Percentiles rank a stretch among this genome's conserved stretches.
Evolutionary conservation across 2,329 filamentous ascomycete species (phyloP).

Genomic region (Trichophyton equinum): DNA sequence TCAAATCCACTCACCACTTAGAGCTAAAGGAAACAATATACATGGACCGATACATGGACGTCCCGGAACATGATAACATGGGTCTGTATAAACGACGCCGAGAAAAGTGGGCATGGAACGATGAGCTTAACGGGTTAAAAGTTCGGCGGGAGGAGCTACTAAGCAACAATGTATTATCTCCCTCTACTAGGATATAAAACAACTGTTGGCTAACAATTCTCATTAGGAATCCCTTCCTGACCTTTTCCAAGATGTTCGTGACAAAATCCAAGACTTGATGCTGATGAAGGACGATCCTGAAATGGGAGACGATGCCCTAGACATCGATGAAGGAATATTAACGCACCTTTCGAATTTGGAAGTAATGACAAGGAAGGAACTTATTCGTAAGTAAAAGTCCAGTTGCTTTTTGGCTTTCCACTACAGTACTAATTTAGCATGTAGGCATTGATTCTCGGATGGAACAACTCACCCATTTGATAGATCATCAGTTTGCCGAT

Average conservation of each 20-base stretch:
- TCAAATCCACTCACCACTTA: slow-evolving; percentile 67
- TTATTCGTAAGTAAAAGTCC: slow-evolving; percentile 27
- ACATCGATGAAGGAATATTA: slow-evolving; percentile 32
- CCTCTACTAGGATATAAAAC: background rate
- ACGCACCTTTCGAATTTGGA: slow-evolving; percentile 36
- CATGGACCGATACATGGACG: slow-evolving; percentile 73
- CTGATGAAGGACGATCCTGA: slow-evolving; percentile 24
- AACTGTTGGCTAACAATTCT: slow-evolving; percentile 9
- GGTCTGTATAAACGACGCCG: slow-evolving; percentile 54
- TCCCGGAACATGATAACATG: slow-evolving; percentile 46
- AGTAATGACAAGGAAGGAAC: slow-evolving; percentile 34
- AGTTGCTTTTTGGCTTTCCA: background rate
- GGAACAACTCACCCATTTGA: slow-evolving; percentile 35
- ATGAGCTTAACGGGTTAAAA: slow-evolving; percentile 46
- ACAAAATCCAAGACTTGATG: slow-evolving; percentile 34
- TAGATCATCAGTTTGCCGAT: slow-evolving; percentile 49
- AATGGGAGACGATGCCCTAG: slow-evolving; percentile 28
- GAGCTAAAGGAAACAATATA: slow-evolving; percentile 70
- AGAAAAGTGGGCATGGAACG: slow-evolving; percentile 58
- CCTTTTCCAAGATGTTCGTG: slow-evolving; percentile 25
- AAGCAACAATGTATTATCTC: slow-evolving; percentile 19
- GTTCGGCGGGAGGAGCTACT: slow-evolving; percentile 34
- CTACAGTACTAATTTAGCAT: background rate
- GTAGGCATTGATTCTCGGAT: slow-evolving; percentile 31
- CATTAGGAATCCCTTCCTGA: slow-evolving; percentile 20